A percentile compares a stretch with the other conserved stretches of the same genome.
These are phyloP conservation scores for Schizophyllum amplum DNA, from an alignment of 1,284 basidiomycete species.

Conservation along the genomic window DNA sequence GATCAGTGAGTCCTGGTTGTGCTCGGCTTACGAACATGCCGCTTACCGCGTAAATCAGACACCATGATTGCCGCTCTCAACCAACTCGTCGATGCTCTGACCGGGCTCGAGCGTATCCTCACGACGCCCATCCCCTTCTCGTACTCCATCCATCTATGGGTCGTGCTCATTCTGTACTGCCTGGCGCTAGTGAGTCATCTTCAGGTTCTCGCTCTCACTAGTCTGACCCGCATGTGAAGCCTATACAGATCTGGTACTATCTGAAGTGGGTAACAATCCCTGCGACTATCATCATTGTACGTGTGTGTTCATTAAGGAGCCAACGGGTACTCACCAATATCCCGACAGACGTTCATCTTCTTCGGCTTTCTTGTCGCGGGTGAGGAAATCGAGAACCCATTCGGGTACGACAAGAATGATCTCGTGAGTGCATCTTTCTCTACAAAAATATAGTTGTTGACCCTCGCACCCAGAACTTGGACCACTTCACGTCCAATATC, in stretches of 20 bases:
- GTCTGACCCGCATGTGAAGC: slow-evolving; percentile 26
- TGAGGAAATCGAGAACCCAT: slow-evolving; percentile 54
- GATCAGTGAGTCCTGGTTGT: slow-evolving; percentile 34
- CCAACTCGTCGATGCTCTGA: slow-evolving; percentile 59
- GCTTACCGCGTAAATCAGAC: slow-evolving; percentile 27
- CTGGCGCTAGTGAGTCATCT: slow-evolving; percentile 38
- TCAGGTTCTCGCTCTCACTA: slow-evolving; percentile 5
- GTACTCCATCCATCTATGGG: slow-evolving; percentile 62
- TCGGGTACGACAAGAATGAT: slow-evolving; percentile 61
- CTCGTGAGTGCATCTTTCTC: slow-evolving; percentile 31
- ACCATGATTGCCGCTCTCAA: slow-evolving; percentile 43
- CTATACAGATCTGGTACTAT: slow-evolving; percentile 59
- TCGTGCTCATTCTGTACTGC: slow-evolving; percentile 51
- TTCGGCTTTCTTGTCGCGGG: slow-evolving; percentile 65
- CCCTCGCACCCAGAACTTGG: slow-evolving; percentile 37
- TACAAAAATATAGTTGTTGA: slow-evolving; percentile 4
- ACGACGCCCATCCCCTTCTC: slow-evolving; percentile 79
- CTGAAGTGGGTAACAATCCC: slow-evolving; percentile 65
- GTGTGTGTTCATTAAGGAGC: slow-evolving; percentile 7
- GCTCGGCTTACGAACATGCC: background rate
- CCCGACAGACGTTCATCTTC: slow-evolving; percentile 45
- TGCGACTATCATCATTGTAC: slow-evolving; percentile 35
- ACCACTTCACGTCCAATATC: slow-evolving; percentile 59
- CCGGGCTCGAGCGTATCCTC: slow-evolving; percentile 66
- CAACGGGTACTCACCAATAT: slow-evolving; percentile 14